Evolutionary conservation across 2,329 filamentous ascomycete species (phyloP), one percentile per base, ranked within the genome.

Genomic region (Rhynchosporium secalis): DNA sequence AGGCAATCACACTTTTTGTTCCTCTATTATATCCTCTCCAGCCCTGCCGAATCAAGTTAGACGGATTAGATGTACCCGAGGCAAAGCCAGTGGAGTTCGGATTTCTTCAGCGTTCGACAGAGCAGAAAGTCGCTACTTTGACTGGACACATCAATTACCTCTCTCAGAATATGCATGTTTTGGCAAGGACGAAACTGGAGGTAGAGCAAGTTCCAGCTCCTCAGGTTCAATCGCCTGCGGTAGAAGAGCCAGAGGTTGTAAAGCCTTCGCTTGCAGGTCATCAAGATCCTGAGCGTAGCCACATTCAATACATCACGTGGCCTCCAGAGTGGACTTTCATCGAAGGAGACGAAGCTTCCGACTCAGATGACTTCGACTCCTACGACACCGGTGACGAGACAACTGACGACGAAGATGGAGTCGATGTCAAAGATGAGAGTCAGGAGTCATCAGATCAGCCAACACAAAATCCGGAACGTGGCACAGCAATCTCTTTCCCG

Each of bases 401-500:
- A 7, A 61, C 68, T 13, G 71, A 74, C 3, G 76, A 78, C 31
- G 76, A 76, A 9, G 81, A 78, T 4, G 82, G 79, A 36, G 81
- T 72, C 2, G 68, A 73, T 29, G 66, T 80, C 3, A 51, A 52
- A 48, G 76, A 76, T 3, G 78, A 76, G 43, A 75, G 63, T 20
- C 46, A 56, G 15, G 56, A 60, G 72, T 2, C 71, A 69, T 45
- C 66, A 41, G 20, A 52, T 60, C 13, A 57, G 51, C 41, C 62
- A 45, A 43, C 67, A 3, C 63, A 70, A 2, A 72, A 71, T 49
- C 64, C 68, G n/a, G 89, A 92, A 70, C 80, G 82, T 58, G 91
- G 91, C 29, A 89, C 91, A n/a, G 85, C 90, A 59, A 80, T 96
- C 7, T 91, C 88, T 0, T 92, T 95, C 69, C 91, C 92, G 0